Evolutionary conservation across 139 green algal genomes (phyloP).

Genomic region (Dunaliella sp.): DNA sequence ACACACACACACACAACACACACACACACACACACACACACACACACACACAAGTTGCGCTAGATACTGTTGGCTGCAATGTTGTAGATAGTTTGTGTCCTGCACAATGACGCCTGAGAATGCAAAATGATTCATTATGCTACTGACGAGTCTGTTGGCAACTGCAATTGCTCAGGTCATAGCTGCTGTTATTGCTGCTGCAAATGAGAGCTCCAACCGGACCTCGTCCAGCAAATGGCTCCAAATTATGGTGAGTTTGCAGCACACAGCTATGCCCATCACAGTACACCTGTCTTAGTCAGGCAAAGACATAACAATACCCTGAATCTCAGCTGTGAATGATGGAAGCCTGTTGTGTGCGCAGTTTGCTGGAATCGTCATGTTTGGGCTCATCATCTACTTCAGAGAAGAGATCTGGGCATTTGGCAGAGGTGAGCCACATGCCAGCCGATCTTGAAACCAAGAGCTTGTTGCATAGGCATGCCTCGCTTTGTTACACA

Average conservation of each 20-base stretch:
- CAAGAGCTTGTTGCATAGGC: neutral
- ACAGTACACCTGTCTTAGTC: neutral
- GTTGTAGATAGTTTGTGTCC: no score
- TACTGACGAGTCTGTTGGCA: no score
- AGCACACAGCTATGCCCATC: neutral
- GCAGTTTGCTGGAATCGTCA: slow-evolving; percentile 6
- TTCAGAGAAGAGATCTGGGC: slow-evolving; percentile 14
- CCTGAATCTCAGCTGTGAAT: neutral
- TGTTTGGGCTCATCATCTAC: slow-evolving; percentile 6
- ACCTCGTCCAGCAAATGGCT: slow-evolving; percentile 5
- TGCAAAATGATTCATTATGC: no score
- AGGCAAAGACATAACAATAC: neutral
- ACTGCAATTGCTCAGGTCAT: slow-evolving; percentile 7
- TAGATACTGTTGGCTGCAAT: no score
- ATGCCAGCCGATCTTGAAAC: neutral
- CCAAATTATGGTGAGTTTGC: neutral
- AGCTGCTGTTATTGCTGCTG: slow-evolving; percentile 3
- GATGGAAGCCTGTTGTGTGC: neutral
- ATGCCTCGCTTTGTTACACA: neutral
- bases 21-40: no score
- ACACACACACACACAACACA: slow-evolving; percentile 5
- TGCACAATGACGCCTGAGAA: no score
- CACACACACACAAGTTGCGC: no score
- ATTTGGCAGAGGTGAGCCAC: slow-evolving; percentile 7
- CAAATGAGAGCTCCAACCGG: neutral